Conservation (phyloP, 257 asterid species). For the Gentiana straminea region DNA sequence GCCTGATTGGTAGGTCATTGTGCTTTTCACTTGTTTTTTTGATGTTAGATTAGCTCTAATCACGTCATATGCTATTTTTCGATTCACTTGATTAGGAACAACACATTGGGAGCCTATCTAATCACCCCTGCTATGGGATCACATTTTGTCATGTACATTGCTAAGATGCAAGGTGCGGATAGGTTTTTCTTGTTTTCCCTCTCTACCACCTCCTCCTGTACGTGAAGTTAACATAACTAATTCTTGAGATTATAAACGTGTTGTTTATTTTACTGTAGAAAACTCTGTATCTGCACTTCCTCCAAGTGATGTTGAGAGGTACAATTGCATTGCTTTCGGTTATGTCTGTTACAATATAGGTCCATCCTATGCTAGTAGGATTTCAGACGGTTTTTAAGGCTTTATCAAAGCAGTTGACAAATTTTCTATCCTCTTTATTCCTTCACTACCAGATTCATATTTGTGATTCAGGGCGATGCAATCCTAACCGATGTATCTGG, state of each 20-base stretch:
- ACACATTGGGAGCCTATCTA: conserved; percentile 73
- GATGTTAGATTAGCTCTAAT: conserved; percentile 3
- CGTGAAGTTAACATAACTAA: no score
- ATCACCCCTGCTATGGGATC: conserved; percentile 81
- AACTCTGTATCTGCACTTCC: conserved; percentile 72
- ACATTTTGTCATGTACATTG: conserved; percentile 90
- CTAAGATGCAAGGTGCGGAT: conserved; percentile 77
- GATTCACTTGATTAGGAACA: conserved; percentile 35
- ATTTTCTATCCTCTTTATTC: conserved; percentile 1
- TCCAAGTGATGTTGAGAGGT: conserved; percentile 82
- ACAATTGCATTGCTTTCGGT: conserved; percentile 3
- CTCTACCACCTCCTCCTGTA: no score
- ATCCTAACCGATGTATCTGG: conserved; percentile 40
- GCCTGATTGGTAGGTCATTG: conserved; percentile 56
- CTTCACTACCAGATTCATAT: conserved; percentile 47
- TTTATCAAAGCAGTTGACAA: background rate
- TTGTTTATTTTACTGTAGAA: conserved; percentile 30
- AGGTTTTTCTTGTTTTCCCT: background rate
- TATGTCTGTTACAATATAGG: background rate
- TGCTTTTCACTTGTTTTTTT: conserved; percentile 2
- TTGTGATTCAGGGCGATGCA: conserved; percentile 65
- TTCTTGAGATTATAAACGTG: background rate
- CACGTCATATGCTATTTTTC: conserved; percentile 2
- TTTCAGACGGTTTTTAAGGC: background rate
- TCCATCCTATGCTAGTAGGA: background rate